Evolutionary conservation across 1,284 basidiomycete species (phyloP), one percentile per base, ranked within the genome.

Genomic region (Cerrena zonata): DNA sequence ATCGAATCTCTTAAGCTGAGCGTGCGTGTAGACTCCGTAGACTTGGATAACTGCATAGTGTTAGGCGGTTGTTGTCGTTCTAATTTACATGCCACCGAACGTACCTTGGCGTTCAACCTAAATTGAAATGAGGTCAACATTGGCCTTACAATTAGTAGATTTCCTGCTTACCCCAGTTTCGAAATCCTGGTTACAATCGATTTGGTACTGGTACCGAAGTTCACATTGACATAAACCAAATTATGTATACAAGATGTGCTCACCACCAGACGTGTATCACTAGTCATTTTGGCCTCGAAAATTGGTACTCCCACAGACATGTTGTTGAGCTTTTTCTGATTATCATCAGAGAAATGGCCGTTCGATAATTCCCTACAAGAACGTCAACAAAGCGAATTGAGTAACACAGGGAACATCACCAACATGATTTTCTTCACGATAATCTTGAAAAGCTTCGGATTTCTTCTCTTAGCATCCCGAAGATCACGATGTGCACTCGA

Each of bases 251-350:
- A 5, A 1, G 15, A 5, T 22, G 15, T 18, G 65, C 78, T 19
- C 58, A 86, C 83, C 15, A 86, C 72, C 2, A 86, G 66, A 4
- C 84, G 72, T 18, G 73, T 65, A 58, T 85, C 81, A 0, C 73
- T 56, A 1, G 79, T 82, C 76, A 86, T 79, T 61, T 84, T 85
- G 0, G 84, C 84, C 58, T 84, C 82, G 48, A 75, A 86, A 5
- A 86, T 76, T 0, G 84, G 82, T 2, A 66, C 63, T 10, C 74
- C 75, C 3, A 65, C 65, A 27, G 67, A 61, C 0, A 66, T 52
- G 0, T 73, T 74, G 25, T 71, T 80, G 13, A 86, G 65, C n/a
- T 72, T 65, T 62, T 84, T 86, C 55, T 86, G 81, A 53, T 86
- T 86, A 53, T 84, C 80, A 5, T 72, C 71, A 0, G 83, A 84